These are phyloP conservation scores for Penicillium egyptiacum DNA, from an alignment of 495 filamentous ascomycete genomes.

Conservation along the genomic window DNA sequence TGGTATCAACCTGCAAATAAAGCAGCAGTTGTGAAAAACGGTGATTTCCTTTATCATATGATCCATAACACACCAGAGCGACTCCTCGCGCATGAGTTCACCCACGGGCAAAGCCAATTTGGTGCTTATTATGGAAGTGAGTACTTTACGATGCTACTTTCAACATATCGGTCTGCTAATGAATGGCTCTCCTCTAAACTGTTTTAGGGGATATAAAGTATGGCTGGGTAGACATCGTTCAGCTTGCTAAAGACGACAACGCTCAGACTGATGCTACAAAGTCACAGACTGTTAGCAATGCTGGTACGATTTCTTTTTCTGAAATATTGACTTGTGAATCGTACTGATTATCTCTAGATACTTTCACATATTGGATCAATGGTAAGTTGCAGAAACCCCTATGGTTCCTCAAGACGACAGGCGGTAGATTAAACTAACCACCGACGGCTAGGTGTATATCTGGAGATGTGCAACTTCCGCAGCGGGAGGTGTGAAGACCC, in stretches of 20 bases:
- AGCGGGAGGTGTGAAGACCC: constrained; percentile 9
- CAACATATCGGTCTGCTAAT: constrained; percentile 10
- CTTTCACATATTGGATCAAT: constrained; percentile 10
- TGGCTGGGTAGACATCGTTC: not conserved
- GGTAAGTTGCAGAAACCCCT: constrained; percentile 9
- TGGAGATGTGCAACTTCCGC: constrained; percentile 6
- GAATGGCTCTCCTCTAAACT: constrained; percentile 4
- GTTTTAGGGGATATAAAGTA: not conserved
- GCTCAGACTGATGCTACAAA: constrained; percentile 6
- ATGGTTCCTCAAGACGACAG: constrained; percentile 1
- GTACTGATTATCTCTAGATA: constrained; percentile 8
- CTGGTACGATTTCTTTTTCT: constrained; percentile 6
- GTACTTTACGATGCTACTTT: constrained; percentile 4
- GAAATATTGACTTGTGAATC: constrained; percentile 9
- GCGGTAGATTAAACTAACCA: constrained; percentile 7
- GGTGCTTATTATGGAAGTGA: constrained; percentile 5
- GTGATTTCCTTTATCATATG: constrained; percentile 2
- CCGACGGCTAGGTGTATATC: constrained; percentile 8
- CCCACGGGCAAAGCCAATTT: constrained; percentile 2
- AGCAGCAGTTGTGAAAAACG: constrained; percentile 9
- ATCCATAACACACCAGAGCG: constrained; percentile 6
- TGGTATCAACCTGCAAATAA: constrained; percentile 8
- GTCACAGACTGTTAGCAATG: constrained; percentile 3
- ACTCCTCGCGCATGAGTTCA: constrained; percentile 9
- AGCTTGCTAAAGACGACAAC: constrained; percentile 2